These are phyloP conservation scores for Prunus kanzakura DNA, from an alignment of 306 rosid genomes.

Conservation along the genomic window DNA sequence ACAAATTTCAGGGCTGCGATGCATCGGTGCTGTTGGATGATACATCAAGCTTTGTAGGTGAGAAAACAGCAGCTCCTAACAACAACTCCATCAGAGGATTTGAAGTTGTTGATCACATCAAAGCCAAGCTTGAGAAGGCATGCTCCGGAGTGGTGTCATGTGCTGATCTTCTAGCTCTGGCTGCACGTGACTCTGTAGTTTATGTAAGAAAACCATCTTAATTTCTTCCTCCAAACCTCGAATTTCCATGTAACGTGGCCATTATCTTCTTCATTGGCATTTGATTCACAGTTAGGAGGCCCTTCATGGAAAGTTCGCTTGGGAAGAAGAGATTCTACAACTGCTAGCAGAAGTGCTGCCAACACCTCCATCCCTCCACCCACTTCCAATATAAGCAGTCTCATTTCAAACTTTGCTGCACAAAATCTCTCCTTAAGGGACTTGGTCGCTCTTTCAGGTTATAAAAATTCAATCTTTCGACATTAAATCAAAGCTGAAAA, in stretches of 20 bases:
- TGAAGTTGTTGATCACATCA: constrained; percentile 47
- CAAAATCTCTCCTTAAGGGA: constrained; percentile 45
- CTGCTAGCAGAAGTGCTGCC: constrained; percentile 50
- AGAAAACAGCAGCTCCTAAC: constrained; percentile 58
- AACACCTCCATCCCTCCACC: constrained; percentile 42
- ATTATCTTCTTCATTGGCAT: background rate
- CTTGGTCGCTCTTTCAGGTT: constrained; percentile 64
- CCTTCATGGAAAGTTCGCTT: constrained; percentile 53
- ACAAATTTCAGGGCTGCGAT: constrained; percentile 51
- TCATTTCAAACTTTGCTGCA: constrained; percentile 34
- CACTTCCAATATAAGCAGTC: constrained; percentile 10
- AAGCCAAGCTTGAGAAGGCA: constrained; percentile 47
- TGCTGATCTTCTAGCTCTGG: constrained; percentile 63
- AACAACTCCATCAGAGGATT: constrained; percentile 53
- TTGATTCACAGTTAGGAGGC: constrained; percentile 50
- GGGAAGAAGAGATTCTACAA: constrained; percentile 64
- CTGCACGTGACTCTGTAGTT: constrained; percentile 55
- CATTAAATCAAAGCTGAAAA: too few relatives aligned
- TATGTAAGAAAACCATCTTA: constrained; percentile 22
- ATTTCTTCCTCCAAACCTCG: background rate
- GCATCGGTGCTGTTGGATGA: constrained; percentile 58
- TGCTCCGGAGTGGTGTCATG: constrained; percentile 61
- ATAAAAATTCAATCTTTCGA: too few relatives aligned
- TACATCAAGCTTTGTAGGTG: constrained; percentile 44
- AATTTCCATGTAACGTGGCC: background rate